phyloP scores from a whole-genome alignment of 139 green algal species.

The Coelastrella sp. region DNA sequence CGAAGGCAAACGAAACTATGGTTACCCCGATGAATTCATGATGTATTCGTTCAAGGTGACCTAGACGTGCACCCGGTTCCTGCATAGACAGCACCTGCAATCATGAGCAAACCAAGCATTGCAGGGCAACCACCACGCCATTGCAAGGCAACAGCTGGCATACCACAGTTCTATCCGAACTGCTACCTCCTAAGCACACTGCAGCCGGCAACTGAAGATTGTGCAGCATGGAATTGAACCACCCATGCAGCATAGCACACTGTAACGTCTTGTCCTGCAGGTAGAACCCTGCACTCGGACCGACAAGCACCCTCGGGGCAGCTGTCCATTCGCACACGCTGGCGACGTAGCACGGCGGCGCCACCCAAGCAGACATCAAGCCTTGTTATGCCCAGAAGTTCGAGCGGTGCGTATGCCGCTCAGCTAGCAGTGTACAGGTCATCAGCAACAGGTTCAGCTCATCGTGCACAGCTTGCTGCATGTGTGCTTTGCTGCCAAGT shows the following conservation, averaged over 20 bases:
- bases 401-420: not conserved
- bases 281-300: constrained; percentile 9
- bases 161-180: not conserved
- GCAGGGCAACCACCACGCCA: not conserved
- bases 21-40: constrained; percentile 27
- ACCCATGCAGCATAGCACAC: too few species aligned
- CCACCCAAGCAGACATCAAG: constrained; percentile 24
- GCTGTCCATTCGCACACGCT: constrained; percentile 29
- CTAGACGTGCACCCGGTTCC: not conserved
- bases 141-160: too few species aligned
- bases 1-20: constrained; percentile 13
- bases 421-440: not conserved
- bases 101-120: not conserved
- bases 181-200: not conserved
- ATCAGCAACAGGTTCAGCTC: too few species aligned
- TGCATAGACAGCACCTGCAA: not conserved
- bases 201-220: too few species aligned
- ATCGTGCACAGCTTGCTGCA: too few species aligned
- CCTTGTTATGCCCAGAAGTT: constrained; percentile 33
- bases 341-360: constrained; percentile 21
- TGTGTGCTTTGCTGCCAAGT: not conserved
- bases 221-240: too few species aligned
- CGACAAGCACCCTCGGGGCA: constrained; percentile 38
- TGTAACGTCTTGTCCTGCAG: not conserved
- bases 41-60: constrained; percentile 35